phyloP scores from a whole-genome alignment of 2,329 filamentous ascomycete genomes.

The Teratosphaeria gauchensis region DNA sequence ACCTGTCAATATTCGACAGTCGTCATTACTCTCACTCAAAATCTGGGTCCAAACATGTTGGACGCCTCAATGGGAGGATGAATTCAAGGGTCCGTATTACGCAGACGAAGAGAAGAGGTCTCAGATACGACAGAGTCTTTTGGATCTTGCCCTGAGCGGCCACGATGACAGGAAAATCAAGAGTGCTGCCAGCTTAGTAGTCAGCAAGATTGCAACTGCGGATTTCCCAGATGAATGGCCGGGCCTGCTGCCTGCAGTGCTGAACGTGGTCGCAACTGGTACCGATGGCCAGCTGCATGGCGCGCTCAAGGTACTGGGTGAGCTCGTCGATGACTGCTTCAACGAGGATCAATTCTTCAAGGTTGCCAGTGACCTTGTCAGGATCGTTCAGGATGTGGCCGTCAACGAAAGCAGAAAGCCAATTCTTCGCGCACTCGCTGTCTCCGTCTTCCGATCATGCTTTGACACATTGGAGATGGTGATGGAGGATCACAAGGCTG shows the following conservation, averaged over 20 bases:
- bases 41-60: constrained; percentile 78
- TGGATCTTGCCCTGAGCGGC: constrained; percentile 68
- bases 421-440: constrained; percentile 66
- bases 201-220: constrained; percentile 86
- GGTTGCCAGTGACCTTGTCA: constrained; percentile 77
- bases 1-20: constrained; percentile 67
- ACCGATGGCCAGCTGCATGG: constrained; percentile 77
- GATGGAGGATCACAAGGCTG: constrained; percentile 79
- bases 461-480: constrained; percentile 97
- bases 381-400: constrained; percentile 72
- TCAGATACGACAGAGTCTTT: constrained; percentile 60
- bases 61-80: constrained; percentile 60
- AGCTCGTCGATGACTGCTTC: constrained; percentile 87
- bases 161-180: constrained; percentile 76
- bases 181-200: constrained; percentile 73
- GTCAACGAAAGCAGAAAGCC: constrained; percentile 65
- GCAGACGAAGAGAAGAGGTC: constrained; percentile 59
- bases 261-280: constrained; percentile 66
- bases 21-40: constrained; percentile 69
- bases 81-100: constrained; percentile 59
- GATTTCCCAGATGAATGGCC: constrained; percentile 97
- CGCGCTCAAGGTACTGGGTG: constrained; percentile 74
- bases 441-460: constrained; percentile 81
- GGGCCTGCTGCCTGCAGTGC: constrained; percentile 69
- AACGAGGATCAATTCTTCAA: constrained; percentile 92